These are phyloP conservation scores for Entelexis sorbosivorans DNA, from an alignment of 1,139 yeast species.

Conservation along the genomic window DNA sequence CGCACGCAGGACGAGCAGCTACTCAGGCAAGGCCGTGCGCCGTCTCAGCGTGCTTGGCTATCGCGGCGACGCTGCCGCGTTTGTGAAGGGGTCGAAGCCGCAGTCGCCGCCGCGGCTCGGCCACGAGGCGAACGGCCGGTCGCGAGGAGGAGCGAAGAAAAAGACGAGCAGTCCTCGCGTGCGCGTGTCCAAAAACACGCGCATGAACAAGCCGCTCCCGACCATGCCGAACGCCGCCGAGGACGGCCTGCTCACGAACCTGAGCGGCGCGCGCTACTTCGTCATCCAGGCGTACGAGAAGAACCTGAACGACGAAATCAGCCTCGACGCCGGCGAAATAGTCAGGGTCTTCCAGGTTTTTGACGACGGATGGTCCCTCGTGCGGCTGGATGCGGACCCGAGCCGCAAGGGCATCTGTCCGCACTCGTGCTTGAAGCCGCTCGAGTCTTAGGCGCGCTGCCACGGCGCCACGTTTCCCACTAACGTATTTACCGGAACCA, in stretches of 20 bases:
- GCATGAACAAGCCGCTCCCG: conserved; percentile 19
- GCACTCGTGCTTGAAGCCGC: neutral
- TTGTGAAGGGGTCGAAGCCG: neutral
- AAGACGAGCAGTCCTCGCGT: neutral
- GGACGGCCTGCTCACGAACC: conserved; percentile 21
- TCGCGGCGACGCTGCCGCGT: neutral
- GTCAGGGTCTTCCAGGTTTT: conserved; percentile 29
- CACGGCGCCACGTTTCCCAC: too few relatives aligned
- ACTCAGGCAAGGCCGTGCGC: neutral
- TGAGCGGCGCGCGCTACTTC: conserved; percentile 23
- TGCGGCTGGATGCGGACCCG: conserved; percentile 8
- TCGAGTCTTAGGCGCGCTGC: neutral
- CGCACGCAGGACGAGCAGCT: neutral
- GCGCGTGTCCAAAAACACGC: conserved; percentile 1
- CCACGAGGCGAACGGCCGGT: neutral
- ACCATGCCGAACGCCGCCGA: conserved; percentile 11
- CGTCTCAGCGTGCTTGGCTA: neutral
- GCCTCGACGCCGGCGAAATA: conserved; percentile 27
- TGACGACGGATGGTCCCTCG: conserved; percentile 34
- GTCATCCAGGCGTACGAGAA: conserved; percentile 28
- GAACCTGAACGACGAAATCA: conserved; percentile 31
- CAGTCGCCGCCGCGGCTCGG: neutral
- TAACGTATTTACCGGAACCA: too few relatives aligned
- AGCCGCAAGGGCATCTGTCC: conserved; percentile 28
- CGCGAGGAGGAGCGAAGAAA: neutral